Evolutionary conservation across 768 basidiomycete species (phyloP).

Genomic region (Tylopilus sp.): DNA sequence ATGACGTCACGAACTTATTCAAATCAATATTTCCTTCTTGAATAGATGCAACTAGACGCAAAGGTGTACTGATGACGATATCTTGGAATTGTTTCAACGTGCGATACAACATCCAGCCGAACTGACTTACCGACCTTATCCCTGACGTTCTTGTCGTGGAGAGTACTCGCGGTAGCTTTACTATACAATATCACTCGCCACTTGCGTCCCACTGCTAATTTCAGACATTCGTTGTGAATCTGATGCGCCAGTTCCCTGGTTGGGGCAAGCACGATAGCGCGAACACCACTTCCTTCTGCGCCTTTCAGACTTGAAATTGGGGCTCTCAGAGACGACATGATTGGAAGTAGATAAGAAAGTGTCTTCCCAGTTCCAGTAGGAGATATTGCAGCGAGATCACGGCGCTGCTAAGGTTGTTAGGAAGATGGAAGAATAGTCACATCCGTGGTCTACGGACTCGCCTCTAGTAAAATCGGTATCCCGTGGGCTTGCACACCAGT

Average conservation of each 20-base stretch:
- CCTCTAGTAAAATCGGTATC: slow-evolving; percentile 78
- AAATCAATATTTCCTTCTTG: slow-evolving; percentile 64
- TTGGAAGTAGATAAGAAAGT: slow-evolving; percentile 83
- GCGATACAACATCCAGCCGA: background rate
- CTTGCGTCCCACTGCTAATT: slow-evolving; percentile 74
- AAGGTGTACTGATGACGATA: slow-evolving; percentile 88
- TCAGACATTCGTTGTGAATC: slow-evolving; percentile 87
- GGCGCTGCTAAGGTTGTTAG: slow-evolving; percentile 41
- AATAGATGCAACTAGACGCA: slow-evolving; percentile 80
- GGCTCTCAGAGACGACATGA: slow-evolving; percentile 56
- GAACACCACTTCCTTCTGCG: slow-evolving; percentile 54
- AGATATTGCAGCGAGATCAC: slow-evolving; percentile 91
- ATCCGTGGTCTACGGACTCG: slow-evolving; percentile 30
- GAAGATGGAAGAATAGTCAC: background rate
- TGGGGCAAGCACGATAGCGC: slow-evolving; percentile 83
- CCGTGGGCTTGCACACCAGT: slow-evolving; percentile 82
- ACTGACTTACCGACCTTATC: slow-evolving; percentile 71
- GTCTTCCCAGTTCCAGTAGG: slow-evolving; percentile 99
- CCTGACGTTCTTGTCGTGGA: slow-evolving; percentile 66
- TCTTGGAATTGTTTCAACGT: slow-evolving; percentile 45
- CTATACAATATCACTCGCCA: slow-evolving; percentile 83
- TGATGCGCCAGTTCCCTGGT: slow-evolving; percentile 96
- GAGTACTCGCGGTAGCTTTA: slow-evolving; percentile 84
- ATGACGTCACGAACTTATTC: slow-evolving; percentile 56
- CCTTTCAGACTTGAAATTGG: slow-evolving; percentile 50